These are phyloP conservation scores for Macrolepiota fuliginosa DNA, from an alignment of 768 basidiomycete species.

Conservation along the genomic window DNA sequence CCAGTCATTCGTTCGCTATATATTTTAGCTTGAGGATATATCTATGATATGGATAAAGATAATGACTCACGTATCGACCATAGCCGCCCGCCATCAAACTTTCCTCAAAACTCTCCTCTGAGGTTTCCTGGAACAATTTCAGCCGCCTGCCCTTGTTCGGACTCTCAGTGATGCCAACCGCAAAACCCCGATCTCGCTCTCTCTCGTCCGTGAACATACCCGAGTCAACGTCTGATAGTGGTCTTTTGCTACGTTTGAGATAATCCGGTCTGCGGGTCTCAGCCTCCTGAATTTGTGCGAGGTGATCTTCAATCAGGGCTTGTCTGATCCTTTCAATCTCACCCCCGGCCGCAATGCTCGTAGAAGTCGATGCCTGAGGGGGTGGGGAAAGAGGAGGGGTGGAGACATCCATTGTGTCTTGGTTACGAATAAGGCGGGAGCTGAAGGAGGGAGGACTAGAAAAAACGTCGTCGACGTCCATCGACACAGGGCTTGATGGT, in stretches of 20 bases:
- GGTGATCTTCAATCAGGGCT: slow-evolving; percentile 47
- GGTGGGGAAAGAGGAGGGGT: slow-evolving; percentile 25
- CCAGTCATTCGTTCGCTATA: slow-evolving; percentile 60
- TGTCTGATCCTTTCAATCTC: slow-evolving; percentile 63
- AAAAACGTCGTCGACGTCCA: slow-evolving; percentile 26
- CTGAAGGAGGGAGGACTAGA: slow-evolving; percentile 11
- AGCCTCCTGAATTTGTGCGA: slow-evolving; percentile 46
- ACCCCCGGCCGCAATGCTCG: slow-evolving; percentile 36
- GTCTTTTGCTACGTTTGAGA: slow-evolving; percentile 56
- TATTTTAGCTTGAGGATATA: slow-evolving; percentile 14
- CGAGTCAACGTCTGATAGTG: slow-evolving; percentile 38
- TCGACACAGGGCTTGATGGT: slow-evolving; percentile 12
- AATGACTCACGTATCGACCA: slow-evolving; percentile 62
- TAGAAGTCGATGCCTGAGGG: slow-evolving; percentile 18
- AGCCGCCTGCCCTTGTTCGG: slow-evolving; percentile 71
- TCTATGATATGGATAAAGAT: not conserved
- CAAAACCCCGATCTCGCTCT: slow-evolving; percentile 25
- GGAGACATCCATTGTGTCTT: slow-evolving; percentile 15
- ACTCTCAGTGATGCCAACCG: slow-evolving; percentile 65
- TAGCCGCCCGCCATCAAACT: slow-evolving; percentile 82
- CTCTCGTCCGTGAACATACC: slow-evolving; percentile 30
- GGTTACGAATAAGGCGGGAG: slow-evolving; percentile 15
- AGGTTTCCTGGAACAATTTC: slow-evolving; percentile 78
- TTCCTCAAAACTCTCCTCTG: slow-evolving; percentile 83
- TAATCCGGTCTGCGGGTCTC: slow-evolving; percentile 74